phyloP scores from a whole-genome alignment of 768 basidiomycete genomes.

The Tubosaeta sp. region DNA sequence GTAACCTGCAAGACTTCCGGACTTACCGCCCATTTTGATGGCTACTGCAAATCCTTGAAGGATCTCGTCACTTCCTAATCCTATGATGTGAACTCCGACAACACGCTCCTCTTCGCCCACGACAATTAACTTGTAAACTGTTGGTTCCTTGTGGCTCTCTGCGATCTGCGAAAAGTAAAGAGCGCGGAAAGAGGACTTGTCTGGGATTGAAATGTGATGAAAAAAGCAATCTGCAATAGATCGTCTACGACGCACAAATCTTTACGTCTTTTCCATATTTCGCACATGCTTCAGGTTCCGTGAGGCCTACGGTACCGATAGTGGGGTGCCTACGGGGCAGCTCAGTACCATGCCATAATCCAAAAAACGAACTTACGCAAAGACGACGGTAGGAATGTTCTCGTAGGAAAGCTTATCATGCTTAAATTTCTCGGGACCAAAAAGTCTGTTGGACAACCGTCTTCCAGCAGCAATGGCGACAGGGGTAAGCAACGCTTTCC shows the following conservation, averaged over 20 bases:
- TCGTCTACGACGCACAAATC: slow-evolving; percentile 61
- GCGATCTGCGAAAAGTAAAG: slow-evolving; percentile 91
- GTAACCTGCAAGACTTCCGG: not conserved
- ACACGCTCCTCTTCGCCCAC: slow-evolving; percentile 89
- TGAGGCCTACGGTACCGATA: slow-evolving; percentile 92
- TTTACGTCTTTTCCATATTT: slow-evolving; percentile 88
- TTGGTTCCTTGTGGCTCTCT: slow-evolving; percentile 91
- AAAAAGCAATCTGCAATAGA: not conserved
- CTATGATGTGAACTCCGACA: slow-evolving; percentile 94
- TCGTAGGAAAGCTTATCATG: slow-evolving; percentile 83
- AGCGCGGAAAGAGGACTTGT: slow-evolving; percentile 75
- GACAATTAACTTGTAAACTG: slow-evolving; percentile 87
- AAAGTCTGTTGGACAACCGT: slow-evolving; percentile 83
- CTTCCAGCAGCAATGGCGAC: slow-evolving; percentile 97
- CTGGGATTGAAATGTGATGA: slow-evolving; percentile 34
- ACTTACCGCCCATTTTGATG: slow-evolving; percentile 84
- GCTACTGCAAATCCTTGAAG: slow-evolving; percentile 97
- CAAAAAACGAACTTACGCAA: slow-evolving; percentile 63
- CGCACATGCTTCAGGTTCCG: slow-evolving; percentile 84
- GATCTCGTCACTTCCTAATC: slow-evolving; percentile 88
- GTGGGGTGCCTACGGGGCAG: slow-evolving; percentile 71
- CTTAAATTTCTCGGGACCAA: slow-evolving; percentile 83
- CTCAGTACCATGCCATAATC: slow-evolving; percentile 4
- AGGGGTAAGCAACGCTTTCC: slow-evolving; percentile 90
- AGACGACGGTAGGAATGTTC: slow-evolving; percentile 93